Conservation (phyloP, 106 monocot genomes). For the Chionographis japonica region DNA sequence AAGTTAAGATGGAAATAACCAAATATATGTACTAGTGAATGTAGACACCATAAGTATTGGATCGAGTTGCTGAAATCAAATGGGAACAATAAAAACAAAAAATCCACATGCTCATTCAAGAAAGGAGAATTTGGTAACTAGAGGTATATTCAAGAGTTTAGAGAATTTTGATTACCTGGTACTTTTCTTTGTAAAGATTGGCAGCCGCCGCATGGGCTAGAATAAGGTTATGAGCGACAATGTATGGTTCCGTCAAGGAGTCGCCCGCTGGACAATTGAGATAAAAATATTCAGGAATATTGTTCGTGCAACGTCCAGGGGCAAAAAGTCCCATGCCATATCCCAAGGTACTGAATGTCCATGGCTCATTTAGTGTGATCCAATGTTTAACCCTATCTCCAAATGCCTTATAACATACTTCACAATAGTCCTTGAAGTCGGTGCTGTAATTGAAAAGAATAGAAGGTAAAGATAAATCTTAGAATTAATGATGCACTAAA, state of each 20-base stretch:
- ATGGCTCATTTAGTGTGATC: slow-evolving; percentile 31
- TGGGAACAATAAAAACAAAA: too few species aligned
- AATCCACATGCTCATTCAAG: too few species aligned
- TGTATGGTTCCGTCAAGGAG: slow-evolving; percentile 51
- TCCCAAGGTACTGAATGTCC: not conserved
- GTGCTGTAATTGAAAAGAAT: slow-evolving; percentile 1
- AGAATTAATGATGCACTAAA: too few species aligned
- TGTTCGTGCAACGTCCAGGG: slow-evolving; percentile 17
- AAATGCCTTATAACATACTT: slow-evolving; percentile 24
- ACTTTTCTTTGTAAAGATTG: slow-evolving; percentile 38
- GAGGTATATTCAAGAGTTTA: too few species aligned
- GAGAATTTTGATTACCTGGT: slow-evolving; percentile 22
- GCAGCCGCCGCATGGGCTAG: slow-evolving; percentile 41
- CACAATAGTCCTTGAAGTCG: slow-evolving; percentile 20
- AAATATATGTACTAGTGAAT: too few species aligned
- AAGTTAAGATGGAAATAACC: too few species aligned
- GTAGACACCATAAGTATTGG: too few species aligned
- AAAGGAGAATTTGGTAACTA: too few species aligned
- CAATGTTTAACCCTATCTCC: slow-evolving; percentile 31
- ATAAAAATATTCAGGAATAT: not conserved
- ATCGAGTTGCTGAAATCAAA: too few species aligned
- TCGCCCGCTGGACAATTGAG: slow-evolving; percentile 10
- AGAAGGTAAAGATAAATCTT: too few species aligned
- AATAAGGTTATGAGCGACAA: slow-evolving; percentile 32
- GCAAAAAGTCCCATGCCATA: slow-evolving; percentile 18